phyloP scores from a whole-genome alignment of 2,329 filamentous ascomycete species.

The Fusarium pseudocircinatum region DNA sequence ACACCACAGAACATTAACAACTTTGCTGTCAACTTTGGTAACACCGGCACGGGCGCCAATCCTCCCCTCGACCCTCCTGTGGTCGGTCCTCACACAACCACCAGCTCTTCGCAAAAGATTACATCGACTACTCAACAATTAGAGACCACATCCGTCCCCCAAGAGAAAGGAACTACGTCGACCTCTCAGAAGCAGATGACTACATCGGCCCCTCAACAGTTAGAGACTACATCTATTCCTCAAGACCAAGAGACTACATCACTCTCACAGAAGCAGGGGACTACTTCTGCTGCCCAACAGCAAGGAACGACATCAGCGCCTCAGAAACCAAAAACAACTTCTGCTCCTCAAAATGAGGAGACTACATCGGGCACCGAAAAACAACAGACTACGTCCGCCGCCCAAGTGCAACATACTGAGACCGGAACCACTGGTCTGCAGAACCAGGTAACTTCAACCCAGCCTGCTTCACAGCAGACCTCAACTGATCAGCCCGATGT shows the following conservation, averaged over 20 bases:
- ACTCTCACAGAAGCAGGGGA: too few relatives aligned
- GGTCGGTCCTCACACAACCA: background rate
- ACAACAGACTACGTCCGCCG: background rate
- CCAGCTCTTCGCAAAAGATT: background rate
- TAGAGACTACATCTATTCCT: background rate
- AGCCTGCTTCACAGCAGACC: background rate
- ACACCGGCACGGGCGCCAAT: background rate
- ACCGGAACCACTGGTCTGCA: background rate
- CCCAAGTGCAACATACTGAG: background rate
- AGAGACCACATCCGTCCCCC: background rate
- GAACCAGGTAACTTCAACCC: background rate
- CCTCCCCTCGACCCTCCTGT: background rate
- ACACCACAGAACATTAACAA: background rate
- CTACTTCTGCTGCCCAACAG: background rate
- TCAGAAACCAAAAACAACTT: background rate
- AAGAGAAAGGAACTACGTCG: background rate
- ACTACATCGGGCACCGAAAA: too few relatives aligned
- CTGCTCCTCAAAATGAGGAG: background rate
- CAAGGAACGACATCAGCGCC: rapidly evolving
- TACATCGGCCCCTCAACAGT: too few relatives aligned
- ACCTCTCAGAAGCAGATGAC: too few relatives aligned
- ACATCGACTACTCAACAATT: background rate
- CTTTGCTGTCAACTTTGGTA: conserved; percentile 4
- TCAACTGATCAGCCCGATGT: background rate
- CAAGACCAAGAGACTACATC: too few relatives aligned